These are phyloP conservation scores for Penicillium roqueforti DNA, from an alignment of 495 filamentous ascomycete species.

Conservation along the genomic window DNA sequence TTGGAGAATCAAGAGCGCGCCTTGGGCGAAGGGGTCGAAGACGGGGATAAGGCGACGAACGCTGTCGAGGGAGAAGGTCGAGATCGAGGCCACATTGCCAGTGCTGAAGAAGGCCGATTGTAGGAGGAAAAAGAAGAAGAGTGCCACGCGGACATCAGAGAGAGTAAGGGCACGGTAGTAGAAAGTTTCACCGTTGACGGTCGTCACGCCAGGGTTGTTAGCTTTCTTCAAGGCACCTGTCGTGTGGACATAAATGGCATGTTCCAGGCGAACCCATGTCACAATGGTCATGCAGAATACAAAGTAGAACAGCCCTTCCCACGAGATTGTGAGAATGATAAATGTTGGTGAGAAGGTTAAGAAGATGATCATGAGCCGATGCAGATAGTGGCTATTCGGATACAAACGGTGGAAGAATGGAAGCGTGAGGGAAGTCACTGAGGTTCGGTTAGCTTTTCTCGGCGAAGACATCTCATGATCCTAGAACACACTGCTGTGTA, in stretches of 20 bases:
- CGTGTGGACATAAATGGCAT: conserved; percentile 64
- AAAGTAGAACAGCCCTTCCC: conserved; percentile 96
- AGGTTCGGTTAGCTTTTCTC: conserved; percentile 7
- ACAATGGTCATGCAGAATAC: conserved; percentile 79
- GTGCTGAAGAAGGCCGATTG: conserved; percentile 97
- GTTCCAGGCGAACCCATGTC: conserved; percentile 87
- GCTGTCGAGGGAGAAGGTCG: conserved; percentile 89
- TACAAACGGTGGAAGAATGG: conserved; percentile 78
- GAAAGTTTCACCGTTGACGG: conserved; percentile 36
- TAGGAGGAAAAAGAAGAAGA: conserved; percentile 93
- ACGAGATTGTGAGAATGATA: conserved; percentile 94
- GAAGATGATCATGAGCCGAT: conserved; percentile 85
- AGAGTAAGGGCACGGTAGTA: conserved; percentile 70
- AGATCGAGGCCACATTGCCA: conserved; percentile 92
- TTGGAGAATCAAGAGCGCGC: conserved; percentile 82
- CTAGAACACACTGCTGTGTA: neutral
- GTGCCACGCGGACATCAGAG: conserved; percentile 75
- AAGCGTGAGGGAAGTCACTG: conserved; percentile 70
- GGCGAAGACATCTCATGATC: neutral
- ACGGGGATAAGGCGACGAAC: conserved; percentile 89
- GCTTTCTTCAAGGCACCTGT: conserved; percentile 25
- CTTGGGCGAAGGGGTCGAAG: conserved; percentile 92
- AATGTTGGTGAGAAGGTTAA: conserved; percentile 91
- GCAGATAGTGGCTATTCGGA: conserved; percentile 84
- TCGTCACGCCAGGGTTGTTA: conserved; percentile 26